A percentile compares a stretch with the other conserved stretches of the same genome.
phyloP scores from a whole-genome alignment of 2,329 filamentous ascomycete species.

The Colletotrichum sojae region DNA sequence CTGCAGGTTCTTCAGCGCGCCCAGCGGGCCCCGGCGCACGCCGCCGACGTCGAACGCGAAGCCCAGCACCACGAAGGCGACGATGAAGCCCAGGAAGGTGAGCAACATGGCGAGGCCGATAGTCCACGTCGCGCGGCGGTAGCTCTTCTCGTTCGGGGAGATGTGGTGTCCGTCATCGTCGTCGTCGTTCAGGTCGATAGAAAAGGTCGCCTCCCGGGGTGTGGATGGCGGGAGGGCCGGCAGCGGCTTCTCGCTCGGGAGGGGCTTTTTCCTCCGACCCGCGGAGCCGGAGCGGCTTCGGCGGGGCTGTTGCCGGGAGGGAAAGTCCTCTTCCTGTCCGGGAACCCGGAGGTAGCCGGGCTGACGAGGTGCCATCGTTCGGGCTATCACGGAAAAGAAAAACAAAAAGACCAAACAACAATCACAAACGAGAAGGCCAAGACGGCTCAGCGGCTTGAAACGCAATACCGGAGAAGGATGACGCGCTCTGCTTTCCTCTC shows the following conservation, averaged over 20 bases:
- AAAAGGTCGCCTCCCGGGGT: conserved; percentile 23
- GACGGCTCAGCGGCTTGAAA: conserved; percentile 16
- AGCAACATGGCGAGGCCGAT: conserved; percentile 45
- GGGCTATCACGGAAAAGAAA: no score
- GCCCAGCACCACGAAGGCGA: conserved; percentile 55
- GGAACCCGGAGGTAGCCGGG: conserved; percentile 38
- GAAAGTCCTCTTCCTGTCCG: conserved; percentile 31
- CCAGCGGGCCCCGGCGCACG: conserved; percentile 40
- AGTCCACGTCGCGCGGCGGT: conserved; percentile 26
- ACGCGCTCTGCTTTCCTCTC: not conserved
- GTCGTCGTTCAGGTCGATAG: conserved; percentile 22
- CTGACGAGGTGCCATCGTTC: conserved; percentile 32
- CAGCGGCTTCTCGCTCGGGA: conserved; percentile 41
- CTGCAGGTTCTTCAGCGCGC: conserved; percentile 41
- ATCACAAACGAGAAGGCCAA: conserved; percentile 2
- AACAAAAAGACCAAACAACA: no score
- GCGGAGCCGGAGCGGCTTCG: conserved; percentile 34
- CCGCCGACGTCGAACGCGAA: conserved; percentile 44
- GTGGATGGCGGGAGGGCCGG: conserved; percentile 38
- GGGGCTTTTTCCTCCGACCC: conserved; percentile 39
- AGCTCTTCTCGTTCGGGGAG: conserved; percentile 16
- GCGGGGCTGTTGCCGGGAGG: conserved; percentile 10
- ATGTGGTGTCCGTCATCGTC: conserved; percentile 7
- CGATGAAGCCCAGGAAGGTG: conserved; percentile 51
- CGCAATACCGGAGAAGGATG: not conserved